A percentile compares a stretch with the other conserved stretches of the same genome.
Conservation (phyloP, 2,329 filamentous ascomycete species). For the Basipetospora sp. region DNA sequence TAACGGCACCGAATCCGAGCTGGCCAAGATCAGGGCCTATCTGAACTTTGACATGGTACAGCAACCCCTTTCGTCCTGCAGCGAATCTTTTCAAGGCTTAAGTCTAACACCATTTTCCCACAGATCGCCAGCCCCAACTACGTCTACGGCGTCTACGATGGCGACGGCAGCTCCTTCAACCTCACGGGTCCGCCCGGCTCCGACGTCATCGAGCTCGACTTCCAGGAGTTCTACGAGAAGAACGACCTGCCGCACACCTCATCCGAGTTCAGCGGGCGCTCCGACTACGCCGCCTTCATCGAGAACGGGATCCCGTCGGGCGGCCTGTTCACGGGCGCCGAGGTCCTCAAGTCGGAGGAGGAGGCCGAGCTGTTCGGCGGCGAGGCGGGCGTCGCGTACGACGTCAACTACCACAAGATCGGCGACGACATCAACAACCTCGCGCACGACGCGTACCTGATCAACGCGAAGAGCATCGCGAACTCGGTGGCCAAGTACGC, state of each 20-base stretch:
- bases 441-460: constrained; percentile 27
- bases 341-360: constrained; percentile 45
- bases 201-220: constrained; percentile 43
- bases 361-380: constrained; percentile 49
- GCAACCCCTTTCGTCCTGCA: neutral
- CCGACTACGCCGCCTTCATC: constrained; percentile 55
- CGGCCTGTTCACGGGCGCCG: constrained; percentile 55
- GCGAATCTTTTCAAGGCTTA: neutral
- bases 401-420: constrained; percentile 30
- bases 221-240: constrained; percentile 37
- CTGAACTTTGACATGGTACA: constrained; percentile 43
- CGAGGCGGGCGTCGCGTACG: constrained; percentile 33
- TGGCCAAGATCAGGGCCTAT: constrained; percentile 36
- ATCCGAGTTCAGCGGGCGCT: constrained; percentile 50
- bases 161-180: constrained; percentile 46
- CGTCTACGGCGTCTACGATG: constrained; percentile 41
- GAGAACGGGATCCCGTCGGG: constrained; percentile 51
- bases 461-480: constrained; percentile 29
- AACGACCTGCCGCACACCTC: constrained; percentile 38
- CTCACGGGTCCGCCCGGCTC: constrained; percentile 39
- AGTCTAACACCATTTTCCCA: neutral
- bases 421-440: constrained; percentile 27
- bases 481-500: constrained; percentile 28
- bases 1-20: constrained; percentile 26
- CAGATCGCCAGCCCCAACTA: constrained; percentile 34